A percentile compares a stretch with the other conserved stretches of the same genome.
phyloP scores from a whole-genome alignment of 2,329 filamentous ascomycete genomes.

The Xylariaceae sp. region DNA sequence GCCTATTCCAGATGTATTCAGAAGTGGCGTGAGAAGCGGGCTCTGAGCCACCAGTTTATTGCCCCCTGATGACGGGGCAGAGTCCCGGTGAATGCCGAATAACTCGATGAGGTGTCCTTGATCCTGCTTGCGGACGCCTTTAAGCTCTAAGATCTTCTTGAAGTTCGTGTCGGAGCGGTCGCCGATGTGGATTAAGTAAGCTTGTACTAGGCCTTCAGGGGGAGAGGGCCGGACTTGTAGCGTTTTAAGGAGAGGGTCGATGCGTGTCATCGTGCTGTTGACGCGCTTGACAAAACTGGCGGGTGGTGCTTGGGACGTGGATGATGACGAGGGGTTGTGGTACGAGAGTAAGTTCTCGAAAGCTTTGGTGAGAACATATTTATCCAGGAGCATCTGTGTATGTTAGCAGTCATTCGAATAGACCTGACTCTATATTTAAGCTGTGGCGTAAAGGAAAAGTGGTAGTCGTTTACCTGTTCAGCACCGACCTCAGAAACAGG shows the following conservation, averaged over 20 bases:
- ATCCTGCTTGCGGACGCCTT: constrained; percentile 86
- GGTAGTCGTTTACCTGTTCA: constrained; percentile 69
- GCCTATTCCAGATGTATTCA: constrained; percentile 51
- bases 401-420: constrained; percentile 3
- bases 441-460: not conserved
- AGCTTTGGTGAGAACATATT: constrained; percentile 84
- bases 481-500: constrained; percentile 93
- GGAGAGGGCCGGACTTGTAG: constrained; percentile 91
- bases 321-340: constrained; percentile 55
- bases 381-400: constrained; percentile 87
- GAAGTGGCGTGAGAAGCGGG: constrained; percentile 72
- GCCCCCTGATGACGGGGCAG: constrained; percentile 61
- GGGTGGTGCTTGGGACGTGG: constrained; percentile 48
- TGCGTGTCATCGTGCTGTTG: constrained; percentile 79
- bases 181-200: constrained; percentile 95
- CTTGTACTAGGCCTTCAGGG: constrained; percentile 92
- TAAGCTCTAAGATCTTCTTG: constrained; percentile 92
- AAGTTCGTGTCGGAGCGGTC: constrained; percentile 95
- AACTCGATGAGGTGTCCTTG: constrained; percentile 84
- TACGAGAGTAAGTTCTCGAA: constrained; percentile 73
- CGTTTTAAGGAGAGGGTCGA: constrained; percentile 94
- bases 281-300: constrained; percentile 84
- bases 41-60: constrained; percentile 74
- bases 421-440: not conserved
- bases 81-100: constrained; percentile 80